Base-by-base conservation (phyloP, 768 basidiomycete species). In the Mycena vitilis region DNA sequence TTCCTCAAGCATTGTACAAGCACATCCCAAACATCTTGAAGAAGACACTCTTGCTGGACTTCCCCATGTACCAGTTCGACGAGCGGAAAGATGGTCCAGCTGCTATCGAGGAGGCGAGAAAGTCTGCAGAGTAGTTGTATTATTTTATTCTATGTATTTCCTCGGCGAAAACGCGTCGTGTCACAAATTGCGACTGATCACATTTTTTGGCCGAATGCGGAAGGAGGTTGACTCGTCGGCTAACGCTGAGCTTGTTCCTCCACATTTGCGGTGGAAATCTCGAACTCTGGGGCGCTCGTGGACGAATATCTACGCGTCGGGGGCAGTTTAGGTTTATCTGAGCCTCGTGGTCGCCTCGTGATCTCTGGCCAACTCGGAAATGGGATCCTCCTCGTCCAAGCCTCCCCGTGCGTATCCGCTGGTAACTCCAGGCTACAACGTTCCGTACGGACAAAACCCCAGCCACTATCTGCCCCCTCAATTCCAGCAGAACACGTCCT, bases 61-160 rank as follows among this genome's bases (percentile, higher is more conserved):
- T 89, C 60, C 85, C 88, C 10, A 82, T 91, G 70, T 92, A 87
- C 75, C 78, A 79, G 47, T 90, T 90, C 74, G 78, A 88, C 66
- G 88, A 87, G 71, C 75, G 76, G 15, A 84, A 74, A 68, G 87
- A 89, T 71, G 85, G 87, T 10, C 74, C 76, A 44, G 73, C 73
- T 36, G 87, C 84, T 7, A 60, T 85, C 15, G 81, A 85, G 63
- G 78, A 82, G 57, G 78, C 75, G n/a, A 71, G 37, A 42, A 66
- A 56, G 59, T n/a, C 42, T 12, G 5, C 37, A n/a, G 62, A 51
- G 20, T 20, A 37, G 38, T 8, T 45, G 18, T 45, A 45, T 45
- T 45, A 20, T 40, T 10, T 40, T 40, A 40, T 40, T 5, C 10
- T 8, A 5, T 40, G 15, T 40, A 40, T 3, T 11, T 4, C 40